A percentile compares a stretch with the other conserved stretches of the same genome.
phyloP scores from a whole-genome alignment of 257 asterid species.

The Misopates orontium region DNA sequence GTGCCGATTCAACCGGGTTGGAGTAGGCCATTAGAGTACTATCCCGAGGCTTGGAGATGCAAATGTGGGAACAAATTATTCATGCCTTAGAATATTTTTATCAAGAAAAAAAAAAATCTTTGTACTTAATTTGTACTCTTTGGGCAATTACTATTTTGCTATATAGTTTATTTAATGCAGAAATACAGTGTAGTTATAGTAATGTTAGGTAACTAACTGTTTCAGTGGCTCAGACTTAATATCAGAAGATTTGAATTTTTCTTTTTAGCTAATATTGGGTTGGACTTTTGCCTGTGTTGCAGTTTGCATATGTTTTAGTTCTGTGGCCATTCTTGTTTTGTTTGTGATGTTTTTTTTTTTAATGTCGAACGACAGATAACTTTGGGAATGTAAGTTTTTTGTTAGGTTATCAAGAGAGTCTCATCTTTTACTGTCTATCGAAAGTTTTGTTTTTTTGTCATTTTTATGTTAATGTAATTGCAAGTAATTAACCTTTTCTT shows the following conservation, averaged over 20 bases:
- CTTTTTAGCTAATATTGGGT: not conserved
- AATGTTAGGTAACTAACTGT: constrained; percentile 18
- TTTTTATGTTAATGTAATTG: not conserved
- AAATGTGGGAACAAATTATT: constrained; percentile 71
- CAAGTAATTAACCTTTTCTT: no score
- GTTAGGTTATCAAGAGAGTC: constrained; percentile 34
- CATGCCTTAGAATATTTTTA: constrained; percentile 52
- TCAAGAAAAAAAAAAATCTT: not conserved
- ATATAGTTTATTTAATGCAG: not conserved
- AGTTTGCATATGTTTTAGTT: constrained; percentile 38
- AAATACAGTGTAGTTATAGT: not conserved
- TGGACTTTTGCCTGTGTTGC: constrained; percentile 25
- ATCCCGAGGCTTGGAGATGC: constrained; percentile 96
- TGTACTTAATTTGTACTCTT: constrained; percentile 23
- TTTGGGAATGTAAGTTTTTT: no score
- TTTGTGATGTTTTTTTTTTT: not conserved
- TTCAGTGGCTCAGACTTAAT: constrained; percentile 2
- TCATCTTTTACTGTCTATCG: constrained; percentile 23
- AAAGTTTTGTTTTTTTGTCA: not conserved
- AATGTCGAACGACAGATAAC: constrained; percentile 27
- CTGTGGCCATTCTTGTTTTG: not conserved
- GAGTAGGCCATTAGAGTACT: constrained; percentile 66
- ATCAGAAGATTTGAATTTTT: not conserved
- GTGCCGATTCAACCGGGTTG: constrained; percentile 80
- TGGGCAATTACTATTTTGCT: not conserved